These are phyloP conservation scores for Didymella lethalis DNA, from an alignment of 2,329 filamentous ascomycete genomes.

Conservation along the genomic window DNA sequence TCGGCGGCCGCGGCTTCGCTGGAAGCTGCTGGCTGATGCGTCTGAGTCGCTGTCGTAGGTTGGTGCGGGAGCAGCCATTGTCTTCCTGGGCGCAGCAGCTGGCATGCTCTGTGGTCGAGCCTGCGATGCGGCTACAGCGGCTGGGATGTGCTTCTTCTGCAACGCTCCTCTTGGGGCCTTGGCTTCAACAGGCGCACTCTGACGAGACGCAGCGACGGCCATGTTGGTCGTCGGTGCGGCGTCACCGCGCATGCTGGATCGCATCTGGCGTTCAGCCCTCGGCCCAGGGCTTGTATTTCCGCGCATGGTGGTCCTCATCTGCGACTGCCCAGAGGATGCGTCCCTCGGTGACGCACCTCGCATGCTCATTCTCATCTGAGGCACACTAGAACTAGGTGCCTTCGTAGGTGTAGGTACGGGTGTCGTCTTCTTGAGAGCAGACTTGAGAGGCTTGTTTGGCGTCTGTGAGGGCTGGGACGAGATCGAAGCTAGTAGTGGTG, in stretches of 20 bases:
- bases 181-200: conserved; percentile 40
- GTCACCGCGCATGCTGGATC: conserved; percentile 50
- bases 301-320: conserved; percentile 51
- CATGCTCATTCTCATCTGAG: conserved; percentile 51
- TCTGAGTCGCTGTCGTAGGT: conserved; percentile 54
- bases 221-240: conserved; percentile 34
- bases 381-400: conserved; percentile 22
- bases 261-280: conserved; percentile 38
- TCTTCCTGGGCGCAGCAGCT: conserved; percentile 24
- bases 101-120: conserved; percentile 41
- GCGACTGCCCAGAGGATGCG: conserved; percentile 22
- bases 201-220: conserved; percentile 47
- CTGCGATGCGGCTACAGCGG: conserved; percentile 30
- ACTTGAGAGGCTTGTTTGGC: conserved; percentile 48
- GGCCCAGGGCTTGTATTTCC: conserved; percentile 14
- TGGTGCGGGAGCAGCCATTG: conserved; percentile 33
- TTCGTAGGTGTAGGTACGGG: conserved; percentile 30
- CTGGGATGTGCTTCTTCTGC: conserved; percentile 51
- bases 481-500: conserved; percentile 5
- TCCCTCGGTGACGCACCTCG: conserved; percentile 26
- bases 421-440: conserved; percentile 52
- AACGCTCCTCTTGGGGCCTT: conserved; percentile 47
- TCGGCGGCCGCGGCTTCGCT: conserved; percentile 60
- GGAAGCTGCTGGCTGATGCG: conserved; percentile 76
- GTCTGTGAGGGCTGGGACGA: conserved; percentile 27